Evolutionary conservation across 768 basidiomycete species (phyloP).

Genomic region (Sarcodon sp.): DNA sequence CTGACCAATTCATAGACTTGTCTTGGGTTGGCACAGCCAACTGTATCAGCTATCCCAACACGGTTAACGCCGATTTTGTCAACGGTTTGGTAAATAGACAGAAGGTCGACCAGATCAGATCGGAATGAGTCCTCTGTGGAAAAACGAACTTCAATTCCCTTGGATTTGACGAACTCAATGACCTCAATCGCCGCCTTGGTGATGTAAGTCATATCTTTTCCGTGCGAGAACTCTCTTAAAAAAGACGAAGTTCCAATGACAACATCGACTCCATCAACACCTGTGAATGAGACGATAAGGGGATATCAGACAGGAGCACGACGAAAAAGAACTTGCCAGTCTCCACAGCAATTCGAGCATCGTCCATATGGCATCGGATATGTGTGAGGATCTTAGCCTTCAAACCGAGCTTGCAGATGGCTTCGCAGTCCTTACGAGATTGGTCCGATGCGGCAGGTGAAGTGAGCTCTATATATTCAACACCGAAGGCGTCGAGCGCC

Average conservation of each 20-base stretch:
- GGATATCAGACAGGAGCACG: not conserved
- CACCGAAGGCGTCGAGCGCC: conserved; percentile 96
- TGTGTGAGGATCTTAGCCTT: conserved; percentile 97
- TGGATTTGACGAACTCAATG: conserved; percentile 98
- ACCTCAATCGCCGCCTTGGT: conserved; percentile 98
- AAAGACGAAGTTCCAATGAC: conserved; percentile 99
- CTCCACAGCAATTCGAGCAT: conserved; percentile 95
- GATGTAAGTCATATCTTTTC: conserved; percentile 99
- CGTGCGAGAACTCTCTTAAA: conserved; percentile 98
- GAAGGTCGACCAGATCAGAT: conserved; percentile 95
- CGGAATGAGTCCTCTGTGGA: conserved; percentile 99
- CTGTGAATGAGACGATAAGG: conserved; percentile 22
- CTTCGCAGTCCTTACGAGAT: conserved; percentile 85
- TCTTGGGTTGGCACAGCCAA: conserved; percentile 96
- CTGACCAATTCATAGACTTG: conserved; percentile 98
- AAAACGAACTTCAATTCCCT: conserved; percentile 98
- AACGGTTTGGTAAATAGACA: conserved; percentile 98
- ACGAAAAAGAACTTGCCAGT: conserved; percentile 46
- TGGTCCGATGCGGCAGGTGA: conserved; percentile 97
- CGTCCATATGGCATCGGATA: conserved; percentile 99
- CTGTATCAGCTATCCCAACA: conserved; percentile 98
- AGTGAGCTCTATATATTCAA: conserved; percentile 98
- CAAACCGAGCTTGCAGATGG: conserved; percentile 97
- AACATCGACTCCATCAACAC: conserved; percentile 97
- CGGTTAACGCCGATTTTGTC: conserved; percentile 99